These are phyloP conservation scores for Neofusicoccum kwambonambiense DNA, from an alignment of 2,329 filamentous ascomycete species.

Conservation along the genomic window DNA sequence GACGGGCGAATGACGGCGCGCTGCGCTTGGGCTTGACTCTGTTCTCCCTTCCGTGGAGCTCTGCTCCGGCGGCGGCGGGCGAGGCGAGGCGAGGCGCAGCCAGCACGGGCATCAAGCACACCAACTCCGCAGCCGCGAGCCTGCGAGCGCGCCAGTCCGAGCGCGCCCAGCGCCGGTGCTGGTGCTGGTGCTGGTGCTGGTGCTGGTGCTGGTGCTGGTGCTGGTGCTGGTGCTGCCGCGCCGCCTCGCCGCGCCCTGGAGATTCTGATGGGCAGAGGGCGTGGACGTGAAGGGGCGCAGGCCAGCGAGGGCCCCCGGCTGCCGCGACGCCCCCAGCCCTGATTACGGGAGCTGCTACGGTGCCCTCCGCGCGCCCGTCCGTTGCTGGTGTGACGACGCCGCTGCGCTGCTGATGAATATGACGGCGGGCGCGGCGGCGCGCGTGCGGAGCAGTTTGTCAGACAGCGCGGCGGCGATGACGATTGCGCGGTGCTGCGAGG, in stretches of 20 bases:
- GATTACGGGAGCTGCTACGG: slow-evolving; percentile 12
- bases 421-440: not conserved
- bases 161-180: not conserved
- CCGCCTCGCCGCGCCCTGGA: not conserved
- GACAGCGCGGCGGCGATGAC: not conserved
- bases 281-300: not conserved
- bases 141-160: not conserved
- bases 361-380: slow-evolving; percentile 14
- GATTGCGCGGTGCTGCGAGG: not conserved
- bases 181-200: no score
- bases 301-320: not conserved
- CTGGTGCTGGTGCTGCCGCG: not conserved
- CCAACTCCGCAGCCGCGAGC: not conserved
- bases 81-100: slow-evolving; percentile 9
- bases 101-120: not conserved
- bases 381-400: not conserved
- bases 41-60: not conserved
- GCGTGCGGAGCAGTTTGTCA: not conserved
- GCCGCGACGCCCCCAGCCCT: not conserved
- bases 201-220: no score
- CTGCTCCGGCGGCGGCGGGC: not conserved
- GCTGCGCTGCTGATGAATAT: slow-evolving; percentile 1
- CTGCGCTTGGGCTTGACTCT: not conserved
- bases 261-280: not conserved
- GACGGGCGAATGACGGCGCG: not conserved